Percentiles rank a stretch among this genome's conserved stretches.
Evolutionary conservation across 208 protist species (phyloP).

Genomic region (Leishmania amazonensis): DNA sequence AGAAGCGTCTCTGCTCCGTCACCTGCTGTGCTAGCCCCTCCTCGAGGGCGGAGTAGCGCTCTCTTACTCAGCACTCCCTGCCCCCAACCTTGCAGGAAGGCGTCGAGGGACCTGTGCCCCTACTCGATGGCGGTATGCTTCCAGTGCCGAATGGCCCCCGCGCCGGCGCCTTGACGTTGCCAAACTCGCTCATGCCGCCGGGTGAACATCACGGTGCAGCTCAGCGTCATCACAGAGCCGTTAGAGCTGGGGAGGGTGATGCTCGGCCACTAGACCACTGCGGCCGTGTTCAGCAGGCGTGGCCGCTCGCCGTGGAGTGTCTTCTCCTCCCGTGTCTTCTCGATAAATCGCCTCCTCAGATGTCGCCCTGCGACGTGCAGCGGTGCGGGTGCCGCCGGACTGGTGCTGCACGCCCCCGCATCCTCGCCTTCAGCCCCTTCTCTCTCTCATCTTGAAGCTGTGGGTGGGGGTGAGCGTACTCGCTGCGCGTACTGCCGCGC

Average conservation of each 20-base stretch:
- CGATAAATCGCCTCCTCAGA: slow-evolving; percentile 13
- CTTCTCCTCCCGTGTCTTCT: neutral
- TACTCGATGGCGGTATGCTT: neutral
- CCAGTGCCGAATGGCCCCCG: neutral
- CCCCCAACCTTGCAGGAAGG: slow-evolving; percentile 17
- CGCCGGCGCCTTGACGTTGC: slow-evolving; percentile 26
- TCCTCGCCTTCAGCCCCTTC: slow-evolving; percentile 41
- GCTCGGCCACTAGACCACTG: slow-evolving; percentile 1
- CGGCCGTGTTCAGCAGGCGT: neutral
- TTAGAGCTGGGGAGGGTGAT: slow-evolving; percentile 17
- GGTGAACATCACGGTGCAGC: slow-evolving; percentile 46
- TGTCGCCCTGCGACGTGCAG: neutral
- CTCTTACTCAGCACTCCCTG: slow-evolving; percentile 15
- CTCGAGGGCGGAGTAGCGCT: slow-evolving; percentile 19
- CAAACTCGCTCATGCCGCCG: slow-evolving; percentile 55
- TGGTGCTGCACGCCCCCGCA: slow-evolving; percentile 22
- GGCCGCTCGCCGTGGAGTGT: neutral
- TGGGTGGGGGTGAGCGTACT: slow-evolving; percentile 36
- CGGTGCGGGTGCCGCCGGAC: neutral
- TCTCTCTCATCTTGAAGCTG: slow-evolving; percentile 35
- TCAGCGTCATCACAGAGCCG: slow-evolving; percentile 37
- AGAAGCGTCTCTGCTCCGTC: slow-evolving; percentile 27
- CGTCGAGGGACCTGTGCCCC: slow-evolving; percentile 8
- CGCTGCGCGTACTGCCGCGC: slow-evolving; percentile 19
- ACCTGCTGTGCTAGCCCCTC: slow-evolving; percentile 40